Percentiles rank a stretch among this genome's conserved stretches.
Evolutionary conservation across 2,329 filamentous ascomycete species (phyloP).

Genomic region (Septoria linicola): DNA sequence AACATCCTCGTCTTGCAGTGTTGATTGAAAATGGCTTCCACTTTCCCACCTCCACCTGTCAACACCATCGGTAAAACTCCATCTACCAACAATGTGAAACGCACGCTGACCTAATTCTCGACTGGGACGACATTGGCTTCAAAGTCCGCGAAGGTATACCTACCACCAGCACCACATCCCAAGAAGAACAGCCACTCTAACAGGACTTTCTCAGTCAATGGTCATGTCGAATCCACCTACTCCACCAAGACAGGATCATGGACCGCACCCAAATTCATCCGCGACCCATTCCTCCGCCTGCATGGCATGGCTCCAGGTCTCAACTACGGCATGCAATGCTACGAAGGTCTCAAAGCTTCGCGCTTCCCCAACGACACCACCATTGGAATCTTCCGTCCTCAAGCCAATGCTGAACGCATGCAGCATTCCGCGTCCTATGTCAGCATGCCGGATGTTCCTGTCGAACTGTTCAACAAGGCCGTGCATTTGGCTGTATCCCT

Average conservation of each 20-base stretch:
- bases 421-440: constrained; percentile 81
- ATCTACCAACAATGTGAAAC: background rate
- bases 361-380: constrained; percentile 65
- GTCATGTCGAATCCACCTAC: constrained; percentile 88
- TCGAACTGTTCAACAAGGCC: constrained; percentile 70
- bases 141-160: constrained; percentile 79
- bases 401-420: constrained; percentile 79
- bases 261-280: constrained; percentile 74
- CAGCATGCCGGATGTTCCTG: constrained; percentile 77
- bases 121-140: constrained; percentile 94
- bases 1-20: too few relatives aligned
- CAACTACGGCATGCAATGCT: constrained; percentile 97
- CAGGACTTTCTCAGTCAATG: constrained; percentile 65
- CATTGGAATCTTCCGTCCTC: constrained; percentile 85
- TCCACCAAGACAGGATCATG: constrained; percentile 71
- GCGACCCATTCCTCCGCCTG: constrained; percentile 79
- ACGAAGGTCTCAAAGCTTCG: constrained; percentile 98
- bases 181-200: background rate
- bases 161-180: background rate
- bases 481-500: constrained; percentile 78
- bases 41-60: constrained; percentile 74
- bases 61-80: constrained; percentile 74
- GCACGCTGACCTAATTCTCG: constrained; percentile 43
- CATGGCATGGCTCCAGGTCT: constrained; percentile 94
- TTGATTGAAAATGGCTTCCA: constrained; percentile 37